Evolutionary conservation across 1,139 yeast genomes (phyloP), one percentile per base, ranked within the genome.

Genomic region (Magnusiomyces paraingens): DNA sequence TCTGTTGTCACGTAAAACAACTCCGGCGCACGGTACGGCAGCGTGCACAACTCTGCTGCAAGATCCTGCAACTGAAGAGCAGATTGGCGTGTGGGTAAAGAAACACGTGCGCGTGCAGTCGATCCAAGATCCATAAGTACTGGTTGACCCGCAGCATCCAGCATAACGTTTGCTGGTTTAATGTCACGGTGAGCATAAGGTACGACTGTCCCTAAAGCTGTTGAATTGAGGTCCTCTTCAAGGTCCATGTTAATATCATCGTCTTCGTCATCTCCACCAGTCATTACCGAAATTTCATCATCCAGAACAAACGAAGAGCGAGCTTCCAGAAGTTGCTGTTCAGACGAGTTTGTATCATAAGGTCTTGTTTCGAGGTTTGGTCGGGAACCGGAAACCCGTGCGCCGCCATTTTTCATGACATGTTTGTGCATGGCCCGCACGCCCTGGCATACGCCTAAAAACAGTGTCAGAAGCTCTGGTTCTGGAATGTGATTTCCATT

Each of bases 1-100:
- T 84, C 83, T 0, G 88, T 80, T 51, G 80, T 81, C 51, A 89
- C 86, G 62, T 88, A 94, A 56, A 90, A 73, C 48, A 91, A 73
- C 65, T 91, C 98, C 0, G 98, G 98, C 0, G 97, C 96, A 42
- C 96, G 73, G 67, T 86, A 91, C 0, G 95, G 93, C 56, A 88
- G 72, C 1, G 96, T 86, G 64, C 96, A 88, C 66, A 87, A 90
- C 64, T 86, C 95, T 57, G 83, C 88, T 3, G 95, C 90, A 65
- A 81, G 74, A 63, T 90, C 96, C 55, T 88, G 93, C 43, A 89
- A 70, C 15, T 84, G 79, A 36, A 88, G 72, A 0, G 96, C 94
- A 61, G 85, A 84, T 48, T 83, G 84, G 52, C 94, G 76, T 1
- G 81, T 75, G 29, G 73, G 72, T 1, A 86, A 74, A 0, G 70